phyloP scores from a whole-genome alignment of 1,284 basidiomycete genomes.

The Neonothopanus nambi region DNA sequence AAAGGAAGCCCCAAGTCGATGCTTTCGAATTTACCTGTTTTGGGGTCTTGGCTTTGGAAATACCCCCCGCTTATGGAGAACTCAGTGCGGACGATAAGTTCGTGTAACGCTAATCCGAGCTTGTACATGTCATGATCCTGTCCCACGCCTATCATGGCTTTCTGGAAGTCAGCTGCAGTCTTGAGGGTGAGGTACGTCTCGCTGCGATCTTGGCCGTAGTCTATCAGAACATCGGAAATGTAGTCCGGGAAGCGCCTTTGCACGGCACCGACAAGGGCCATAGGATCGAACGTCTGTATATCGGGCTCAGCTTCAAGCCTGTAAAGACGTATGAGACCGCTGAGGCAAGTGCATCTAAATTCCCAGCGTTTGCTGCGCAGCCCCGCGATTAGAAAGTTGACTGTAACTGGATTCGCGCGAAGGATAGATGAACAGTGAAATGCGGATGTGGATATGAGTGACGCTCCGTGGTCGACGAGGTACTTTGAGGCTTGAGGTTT shows the following conservation, averaged over 20 bases:
- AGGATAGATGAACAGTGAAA: slow-evolving; percentile 46
- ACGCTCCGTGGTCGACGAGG: slow-evolving; percentile 52
- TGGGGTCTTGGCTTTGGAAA: slow-evolving; percentile 45
- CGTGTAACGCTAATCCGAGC: slow-evolving; percentile 49
- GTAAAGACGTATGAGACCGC: slow-evolving; percentile 52
- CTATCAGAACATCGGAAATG: slow-evolving; percentile 44
- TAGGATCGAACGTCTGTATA: slow-evolving; percentile 43
- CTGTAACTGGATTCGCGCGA: slow-evolving; percentile 39
- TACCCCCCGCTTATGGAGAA: slow-evolving; percentile 57
- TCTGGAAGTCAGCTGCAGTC: slow-evolving; percentile 43
- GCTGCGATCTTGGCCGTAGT: slow-evolving; percentile 52
- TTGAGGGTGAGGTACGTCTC: slow-evolving; percentile 25
- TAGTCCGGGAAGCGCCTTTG: slow-evolving; percentile 44
- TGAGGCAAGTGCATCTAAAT: slow-evolving; percentile 47
- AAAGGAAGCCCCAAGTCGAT: slow-evolving; percentile 56
- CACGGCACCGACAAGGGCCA: slow-evolving; percentile 38
- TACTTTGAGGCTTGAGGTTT: slow-evolving; percentile 44
- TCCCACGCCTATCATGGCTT: slow-evolving; percentile 49
- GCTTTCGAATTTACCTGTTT: slow-evolving; percentile 39
- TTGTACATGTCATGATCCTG: slow-evolving; percentile 49
- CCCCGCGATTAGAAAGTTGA: slow-evolving; percentile 53
- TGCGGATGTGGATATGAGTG: slow-evolving; percentile 43
- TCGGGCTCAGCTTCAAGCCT: slow-evolving; percentile 44
- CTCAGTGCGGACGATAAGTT: slow-evolving; percentile 55
- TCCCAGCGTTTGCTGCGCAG: slow-evolving; percentile 54